Percentiles rank a stretch among this genome's conserved stretches.
phyloP scores from a whole-genome alignment of 2,329 filamentous ascomycete genomes.

The Claviceps quebecensis region DNA sequence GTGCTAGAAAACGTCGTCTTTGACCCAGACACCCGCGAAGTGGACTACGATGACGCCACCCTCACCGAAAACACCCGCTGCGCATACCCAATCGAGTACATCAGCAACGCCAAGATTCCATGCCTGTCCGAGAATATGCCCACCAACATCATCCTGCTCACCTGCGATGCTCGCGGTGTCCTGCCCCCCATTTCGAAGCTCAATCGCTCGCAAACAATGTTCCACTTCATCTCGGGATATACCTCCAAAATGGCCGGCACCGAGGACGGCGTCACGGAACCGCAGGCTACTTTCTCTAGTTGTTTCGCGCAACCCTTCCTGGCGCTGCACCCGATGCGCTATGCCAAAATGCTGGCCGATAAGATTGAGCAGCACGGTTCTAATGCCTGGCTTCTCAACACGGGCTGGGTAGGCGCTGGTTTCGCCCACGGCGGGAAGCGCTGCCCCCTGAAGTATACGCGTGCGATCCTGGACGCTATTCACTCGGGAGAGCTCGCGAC shows the following conservation, averaged over 20 bases:
- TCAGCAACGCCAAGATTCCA: conserved; percentile 96
- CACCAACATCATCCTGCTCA: conserved; percentile 94
- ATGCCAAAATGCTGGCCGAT: conserved; percentile 94
- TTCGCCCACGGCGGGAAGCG: conserved; percentile 86
- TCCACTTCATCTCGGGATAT: conserved; percentile 99
- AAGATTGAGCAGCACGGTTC: conserved; percentile 93
- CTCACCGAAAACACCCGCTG: conserved; percentile 97
- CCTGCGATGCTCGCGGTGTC: conserved; percentile 93
- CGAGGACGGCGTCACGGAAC: conserved; percentile 91
- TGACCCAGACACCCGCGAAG: conserved; percentile 72
- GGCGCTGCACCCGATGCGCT: conserved; percentile 96
- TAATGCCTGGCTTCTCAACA: conserved; percentile 98
- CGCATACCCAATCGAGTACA: conserved; percentile 98
- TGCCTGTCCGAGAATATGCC: conserved; percentile 81
- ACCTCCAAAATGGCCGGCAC: conserved; percentile 99
- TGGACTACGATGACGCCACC: conserved; percentile 91
- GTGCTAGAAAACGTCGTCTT: conserved; percentile 99
- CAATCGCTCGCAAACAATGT: conserved; percentile 91
- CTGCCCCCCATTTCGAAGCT: conserved; percentile 97
- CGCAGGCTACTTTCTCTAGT: conserved; percentile 95
- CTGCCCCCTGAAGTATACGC: conserved; percentile 96
- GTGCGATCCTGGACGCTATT: conserved; percentile 94
- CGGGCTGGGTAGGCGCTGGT: conserved; percentile 89
- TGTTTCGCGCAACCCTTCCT: conserved; percentile 99
- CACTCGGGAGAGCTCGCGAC: conserved; percentile 93